Percentiles rank a stretch among this genome's conserved stretches.
These are phyloP conservation scores for Berberis thunbergii DNA, from an alignment of 164 flowering plant species.

Conservation along the genomic window DNA sequence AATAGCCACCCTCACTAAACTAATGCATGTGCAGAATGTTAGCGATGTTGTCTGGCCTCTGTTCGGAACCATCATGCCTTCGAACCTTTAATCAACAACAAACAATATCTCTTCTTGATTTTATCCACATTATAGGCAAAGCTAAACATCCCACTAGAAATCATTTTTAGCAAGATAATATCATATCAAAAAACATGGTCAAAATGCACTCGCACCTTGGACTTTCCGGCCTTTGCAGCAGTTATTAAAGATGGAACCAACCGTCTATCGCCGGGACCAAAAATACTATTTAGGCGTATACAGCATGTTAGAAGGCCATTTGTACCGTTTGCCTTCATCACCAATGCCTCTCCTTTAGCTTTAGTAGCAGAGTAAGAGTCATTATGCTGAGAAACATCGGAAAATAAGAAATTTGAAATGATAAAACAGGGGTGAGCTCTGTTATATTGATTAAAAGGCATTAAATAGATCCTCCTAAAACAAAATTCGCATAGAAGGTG, in stretches of 20 bases:
- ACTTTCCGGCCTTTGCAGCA: slow-evolving; percentile 92
- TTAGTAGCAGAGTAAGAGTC: slow-evolving; percentile 54
- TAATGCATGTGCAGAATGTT: slow-evolving; percentile 90
- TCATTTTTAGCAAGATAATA: no score
- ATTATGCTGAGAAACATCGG: slow-evolving; percentile 47
- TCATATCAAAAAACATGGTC: neutral
- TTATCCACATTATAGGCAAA: no score
- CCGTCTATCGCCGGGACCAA: slow-evolving; percentile 94
- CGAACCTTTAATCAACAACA: slow-evolving; percentile 42
- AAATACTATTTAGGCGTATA: slow-evolving; percentile 92
- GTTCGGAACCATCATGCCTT: slow-evolving; percentile 87
- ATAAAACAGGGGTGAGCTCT: neutral
- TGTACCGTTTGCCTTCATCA: no score
- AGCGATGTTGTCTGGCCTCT: slow-evolving; percentile 89
- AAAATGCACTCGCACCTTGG: slow-evolving; percentile 44
- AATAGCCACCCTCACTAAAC: slow-evolving; percentile 85
- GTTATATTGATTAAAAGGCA: no score
- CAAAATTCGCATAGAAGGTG: no score
- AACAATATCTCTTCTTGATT: no score
- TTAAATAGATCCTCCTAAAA: no score
- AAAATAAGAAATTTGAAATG: slow-evolving; percentile 5
- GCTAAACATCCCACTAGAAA: no score
- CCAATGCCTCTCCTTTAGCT: no score
- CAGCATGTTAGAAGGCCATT: slow-evolving; percentile 29
- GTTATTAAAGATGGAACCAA: slow-evolving; percentile 80